Base-by-base conservation (phyloP, 2,329 filamentous ascomycete genomes). In the Aspergillus novoparasiticus region DNA sequence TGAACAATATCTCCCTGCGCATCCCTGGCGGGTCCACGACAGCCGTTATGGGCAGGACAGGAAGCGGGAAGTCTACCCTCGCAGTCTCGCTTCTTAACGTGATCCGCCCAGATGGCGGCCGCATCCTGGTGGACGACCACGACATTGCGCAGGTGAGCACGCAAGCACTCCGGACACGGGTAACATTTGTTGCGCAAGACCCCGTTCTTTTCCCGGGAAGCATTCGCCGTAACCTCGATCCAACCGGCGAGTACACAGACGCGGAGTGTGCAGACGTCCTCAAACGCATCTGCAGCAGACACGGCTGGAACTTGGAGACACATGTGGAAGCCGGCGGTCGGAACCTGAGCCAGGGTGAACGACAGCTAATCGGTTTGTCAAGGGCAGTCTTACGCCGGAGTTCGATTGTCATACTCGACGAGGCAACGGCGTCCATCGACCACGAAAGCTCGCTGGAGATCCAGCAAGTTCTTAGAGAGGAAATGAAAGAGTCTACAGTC, bases 1-100 rank as follows among this genome's bases (percentile, higher is more conserved):
- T 97, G 1, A 80, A 83, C 9, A 82, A 89, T 51, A 82, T 96
- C 32, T 87, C 86, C 0, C 88, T 97, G 64, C 86, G 83, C 1
- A 92, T 97, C 58, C 90, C 91, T 1, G 90, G 89, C 0, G 91
- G 92, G 1, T 90, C 91, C 59, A 89, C 90, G 57, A 91, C 91
- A 0, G 92, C 92, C 0, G 84, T 96, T 23, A 90, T 94, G 12
- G 93, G 93, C 2, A 87, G 92, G 11, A 96, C 92, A 0, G 79
- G 91, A 0, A 93, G 90, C 5, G 93, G 93, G 4, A 96, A 96
- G 77, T 93, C 89, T 57, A 96, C 92, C 0, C 84, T 94, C 1
- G 87, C 87, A 0, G 76, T 89, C 1, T 82, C 85, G 0, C 78
- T 90, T 1, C 82, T 90, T 0, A 86, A 83, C 4, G 87, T 84